These are phyloP conservation scores for Naganishia cerealis DNA, from an alignment of 1,284 basidiomycete species.

Conservation along the genomic window DNA sequence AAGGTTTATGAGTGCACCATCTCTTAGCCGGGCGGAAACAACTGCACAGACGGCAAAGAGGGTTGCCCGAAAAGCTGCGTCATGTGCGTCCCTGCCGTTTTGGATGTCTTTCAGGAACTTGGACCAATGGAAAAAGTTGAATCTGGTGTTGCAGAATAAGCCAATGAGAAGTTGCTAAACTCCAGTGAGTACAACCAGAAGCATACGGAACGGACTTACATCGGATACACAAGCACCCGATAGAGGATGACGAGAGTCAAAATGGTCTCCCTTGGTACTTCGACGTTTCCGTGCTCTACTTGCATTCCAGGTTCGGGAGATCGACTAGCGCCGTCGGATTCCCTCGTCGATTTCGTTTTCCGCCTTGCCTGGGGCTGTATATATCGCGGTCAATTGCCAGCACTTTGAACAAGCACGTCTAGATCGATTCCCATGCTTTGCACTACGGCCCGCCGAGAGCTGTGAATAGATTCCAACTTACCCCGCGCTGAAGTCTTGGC, in stretches of 20 bases:
- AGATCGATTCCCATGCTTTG: neutral
- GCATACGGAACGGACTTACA: conserved; percentile 37
- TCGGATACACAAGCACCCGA: conserved; percentile 45
- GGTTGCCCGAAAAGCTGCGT: conserved; percentile 44
- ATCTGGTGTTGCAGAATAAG: conserved; percentile 35
- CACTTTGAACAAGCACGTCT: neutral
- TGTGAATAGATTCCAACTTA: conserved; percentile 35
- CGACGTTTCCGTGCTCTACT: neutral
- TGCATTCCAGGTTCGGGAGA: conserved; percentile 8
- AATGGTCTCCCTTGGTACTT: conserved; percentile 6
- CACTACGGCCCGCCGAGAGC: neutral
- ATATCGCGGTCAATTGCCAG: neutral
- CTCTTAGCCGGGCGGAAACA: conserved; percentile 46
- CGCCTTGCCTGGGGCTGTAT: conserved; percentile 17
- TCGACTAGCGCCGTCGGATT: neutral
- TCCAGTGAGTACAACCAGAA: neutral
- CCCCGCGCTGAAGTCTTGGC: conserved; percentile 49
- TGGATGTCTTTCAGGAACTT: conserved; percentile 41
- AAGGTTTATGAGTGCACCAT: conserved; percentile 41
- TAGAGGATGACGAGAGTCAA: conserved; percentile 35
- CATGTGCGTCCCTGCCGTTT: conserved; percentile 39
- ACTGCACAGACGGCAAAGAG: conserved; percentile 49
- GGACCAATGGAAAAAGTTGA: conserved; percentile 52
- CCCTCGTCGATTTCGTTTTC: conserved; percentile 3
- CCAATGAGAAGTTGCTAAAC: neutral